phyloP scores from a whole-genome alignment of 805 yeast species.

The Nakazawaea ishiwadae region DNA sequence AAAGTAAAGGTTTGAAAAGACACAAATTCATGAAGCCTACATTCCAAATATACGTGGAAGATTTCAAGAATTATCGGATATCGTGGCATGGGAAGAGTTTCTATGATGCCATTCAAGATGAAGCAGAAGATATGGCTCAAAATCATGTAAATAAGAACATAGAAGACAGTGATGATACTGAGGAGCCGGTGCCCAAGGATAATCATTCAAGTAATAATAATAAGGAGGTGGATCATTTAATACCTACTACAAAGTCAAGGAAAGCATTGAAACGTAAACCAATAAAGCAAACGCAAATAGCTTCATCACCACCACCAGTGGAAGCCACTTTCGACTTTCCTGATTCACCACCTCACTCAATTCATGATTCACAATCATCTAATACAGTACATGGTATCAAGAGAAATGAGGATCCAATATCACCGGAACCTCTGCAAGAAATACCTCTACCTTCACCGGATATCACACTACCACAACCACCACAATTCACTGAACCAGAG shows the following conservation, averaged over 20 bases:
- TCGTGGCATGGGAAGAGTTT: constrained; percentile 19
- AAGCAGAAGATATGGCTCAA: constrained; percentile 11
- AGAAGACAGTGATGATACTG: no score
- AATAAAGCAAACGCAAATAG: constrained; percentile 14
- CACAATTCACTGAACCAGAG: neutral
- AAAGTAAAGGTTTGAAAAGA: constrained; percentile 19
- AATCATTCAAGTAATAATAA: constrained; percentile 14
- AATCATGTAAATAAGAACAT: constrained; percentile 12
- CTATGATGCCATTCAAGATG: constrained; percentile 22
- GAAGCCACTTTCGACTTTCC: constrained; percentile 6
- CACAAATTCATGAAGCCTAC: constrained; percentile 26
- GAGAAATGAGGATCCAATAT: no score
- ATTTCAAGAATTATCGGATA: constrained; percentile 22
- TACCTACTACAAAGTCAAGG: neutral
- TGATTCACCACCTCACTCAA: neutral
- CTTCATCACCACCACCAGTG: neutral
- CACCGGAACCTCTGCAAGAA: no score
- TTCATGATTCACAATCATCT: neutral
- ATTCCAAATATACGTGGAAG: constrained; percentile 24
- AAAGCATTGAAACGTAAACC: constrained; percentile 1
- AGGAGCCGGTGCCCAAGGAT: no score
- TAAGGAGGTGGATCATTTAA: neutral
- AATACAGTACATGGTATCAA: no score
- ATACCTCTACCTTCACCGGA: no score
- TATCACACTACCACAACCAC: no score